phyloP scores from a whole-genome alignment of 1,284 basidiomycete species.

The Leccinum solheimii region DNA sequence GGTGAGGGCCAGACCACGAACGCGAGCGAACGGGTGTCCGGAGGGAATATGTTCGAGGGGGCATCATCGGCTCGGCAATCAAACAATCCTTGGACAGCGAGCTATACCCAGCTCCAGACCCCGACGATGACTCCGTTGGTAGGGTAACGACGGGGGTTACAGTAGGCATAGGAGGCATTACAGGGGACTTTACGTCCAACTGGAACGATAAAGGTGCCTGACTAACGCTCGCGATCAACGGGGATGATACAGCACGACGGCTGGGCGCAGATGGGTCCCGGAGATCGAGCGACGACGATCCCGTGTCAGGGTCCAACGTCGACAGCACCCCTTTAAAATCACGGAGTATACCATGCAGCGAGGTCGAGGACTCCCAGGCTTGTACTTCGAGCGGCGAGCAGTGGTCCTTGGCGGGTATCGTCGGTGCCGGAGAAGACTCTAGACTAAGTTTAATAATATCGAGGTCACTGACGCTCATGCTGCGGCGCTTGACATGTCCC shows the following conservation, averaged over 20 bases:
- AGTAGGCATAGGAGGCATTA: constrained; percentile 18
- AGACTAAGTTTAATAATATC: constrained; percentile 54
- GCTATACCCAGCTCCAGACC: constrained; percentile 26
- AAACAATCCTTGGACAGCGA: constrained; percentile 26
- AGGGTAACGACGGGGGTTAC: constrained; percentile 38
- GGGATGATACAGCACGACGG: constrained; percentile 39
- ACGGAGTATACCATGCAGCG: constrained; percentile 59
- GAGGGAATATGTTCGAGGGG: constrained; percentile 60
- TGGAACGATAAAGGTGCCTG: constrained; percentile 19
- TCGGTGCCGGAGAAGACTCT: constrained; percentile 38
- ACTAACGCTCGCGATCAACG: constrained; percentile 20
- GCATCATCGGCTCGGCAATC: constrained; percentile 44
- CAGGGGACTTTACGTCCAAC: constrained; percentile 25
- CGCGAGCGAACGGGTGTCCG: constrained; percentile 41
- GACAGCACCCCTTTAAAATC: constrained; percentile 71
- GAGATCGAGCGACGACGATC: constrained; percentile 53
- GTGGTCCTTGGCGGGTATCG: constrained; percentile 37
- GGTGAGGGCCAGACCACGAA: constrained; percentile 40
- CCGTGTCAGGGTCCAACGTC: constrained; percentile 57
- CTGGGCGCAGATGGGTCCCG: constrained; percentile 60
- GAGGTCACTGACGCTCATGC: constrained; percentile 71
- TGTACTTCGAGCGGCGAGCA: constrained; percentile 27
- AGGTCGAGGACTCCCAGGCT: constrained; percentile 48
- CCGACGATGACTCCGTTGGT: constrained; percentile 36
- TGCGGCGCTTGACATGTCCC: constrained; percentile 57